Base-by-base conservation (phyloP, 2,329 filamentous ascomycete genomes). In the Blumeriella jaapii region DNA sequence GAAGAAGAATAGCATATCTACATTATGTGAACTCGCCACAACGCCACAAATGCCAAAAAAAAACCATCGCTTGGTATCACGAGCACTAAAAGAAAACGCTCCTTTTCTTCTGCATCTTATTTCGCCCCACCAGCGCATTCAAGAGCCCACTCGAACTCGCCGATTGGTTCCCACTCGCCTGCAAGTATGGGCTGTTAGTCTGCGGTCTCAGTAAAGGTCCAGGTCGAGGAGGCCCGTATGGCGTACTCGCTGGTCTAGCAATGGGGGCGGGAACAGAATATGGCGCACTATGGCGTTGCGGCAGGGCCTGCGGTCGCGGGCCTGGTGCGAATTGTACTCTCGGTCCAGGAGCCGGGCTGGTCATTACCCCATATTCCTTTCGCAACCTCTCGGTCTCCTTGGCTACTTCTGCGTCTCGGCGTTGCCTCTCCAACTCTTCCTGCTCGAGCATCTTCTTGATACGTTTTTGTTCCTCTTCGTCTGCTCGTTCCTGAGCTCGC, bases 381-480 rank as follows among this genome's bases (percentile, higher is more conserved):
- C 73, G 65, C 22, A 98, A 63, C 1, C 86, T 69, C 55, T 91
- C 84, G 1, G 91, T 96, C 61, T 98, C 89, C 42, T 69, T 70
- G 13, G 87, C 78, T 1, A 87, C 61, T 47, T 72, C 71, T 7
- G 67, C 70, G 19, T 78, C 69, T 39, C 65, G 63, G 19, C 59
- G 59, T 16, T 60, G 67, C 0, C 63, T 67, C 47, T 81, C 76
- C 37, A 66, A 68, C 16, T 79, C 74, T 52, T 86, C 80, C 27
- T 68, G 63, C 31, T 78, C 70, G 4, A 82, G 64, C 67, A 81
- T 78, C 49, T 67, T 69, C 50, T 75, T 70, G 35, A 81, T 71
- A 25, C 73, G 65, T 40, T 63, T 62, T 40, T 72, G 63, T 48
- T 71, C 63, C 38, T 66, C 62, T 46, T 74, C 67, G 47, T 80